Base-by-base conservation (phyloP, 176 grass and related monocot species). In the Musa beccarii region DNA sequence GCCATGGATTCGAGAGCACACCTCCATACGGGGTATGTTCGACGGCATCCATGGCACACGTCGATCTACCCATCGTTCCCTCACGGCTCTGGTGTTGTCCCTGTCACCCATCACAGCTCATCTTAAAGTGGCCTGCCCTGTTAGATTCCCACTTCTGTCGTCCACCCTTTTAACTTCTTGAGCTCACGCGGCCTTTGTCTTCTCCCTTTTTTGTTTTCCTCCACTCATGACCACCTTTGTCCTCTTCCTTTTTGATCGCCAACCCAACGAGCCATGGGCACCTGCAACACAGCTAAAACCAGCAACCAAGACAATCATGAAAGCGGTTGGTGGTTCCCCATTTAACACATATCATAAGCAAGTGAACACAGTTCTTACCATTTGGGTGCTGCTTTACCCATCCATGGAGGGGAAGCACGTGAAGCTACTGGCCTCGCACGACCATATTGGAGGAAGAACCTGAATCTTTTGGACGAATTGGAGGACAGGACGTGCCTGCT, bases 401-500 rank as follows among this genome's bases (percentile, higher is more conserved):
- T 25, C 26, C 25, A 62, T 56, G 69, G 65, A 53, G 25, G 14
- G 23, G 64, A 16, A 66, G 49, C 62, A 77, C 78, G 66, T 79
- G 54, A 79, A 79, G 78, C 28, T 9, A 51, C 52, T 72, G 54
- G 54, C 54, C 3, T 79, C 78, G 17, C 23, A 16, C 2, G 10
- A 14, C 15, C 29, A 80, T 63, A 55, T 51, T 80, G 68, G 68
- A 16, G 55, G 10, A 56, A 21, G 79, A 73, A 80, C 73, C 69
- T 73, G 57, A 80, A 73, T 65, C 68, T 64, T 70, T 71, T 80
- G 69, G 55, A 73, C 13, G 21, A 72, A 80, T 64, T 54, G 79
- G 55, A 72, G 10, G 57, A 63, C 56, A 73, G 20, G 54, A 54
- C 54, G 63, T 64, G 20, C 54, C 34, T 52, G 12, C 69, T 68